These are phyloP conservation scores for Inosperma sp. DNA, from an alignment of 768 basidiomycete genomes.

Conservation along the genomic window DNA sequence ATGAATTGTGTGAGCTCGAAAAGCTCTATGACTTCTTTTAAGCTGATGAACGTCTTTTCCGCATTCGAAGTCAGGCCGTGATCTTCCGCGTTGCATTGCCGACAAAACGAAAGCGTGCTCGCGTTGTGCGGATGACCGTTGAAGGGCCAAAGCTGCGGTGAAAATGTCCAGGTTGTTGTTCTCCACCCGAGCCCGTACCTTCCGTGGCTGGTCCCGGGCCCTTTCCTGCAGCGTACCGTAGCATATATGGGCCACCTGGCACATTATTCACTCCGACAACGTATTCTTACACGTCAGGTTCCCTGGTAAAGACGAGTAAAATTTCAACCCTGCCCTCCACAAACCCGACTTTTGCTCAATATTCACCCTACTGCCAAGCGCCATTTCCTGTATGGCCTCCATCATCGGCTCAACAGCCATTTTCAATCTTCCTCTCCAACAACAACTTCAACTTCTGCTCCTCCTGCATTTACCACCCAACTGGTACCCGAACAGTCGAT, in stretches of 20 bases:
- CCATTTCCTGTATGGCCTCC: slow-evolving; percentile 25
- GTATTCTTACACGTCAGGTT: slow-evolving; percentile 20
- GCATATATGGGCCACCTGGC: slow-evolving; percentile 24
- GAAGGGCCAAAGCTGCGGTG: slow-evolving; percentile 65
- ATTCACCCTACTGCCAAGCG: slow-evolving; percentile 18
- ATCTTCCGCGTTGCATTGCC: no score
- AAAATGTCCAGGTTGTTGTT: slow-evolving; percentile 48
- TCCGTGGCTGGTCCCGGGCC: slow-evolving; percentile 13
- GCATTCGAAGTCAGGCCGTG: no score
- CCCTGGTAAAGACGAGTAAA: slow-evolving; percentile 11
- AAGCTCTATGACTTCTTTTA: no score
- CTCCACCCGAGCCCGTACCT: slow-evolving; percentile 31
- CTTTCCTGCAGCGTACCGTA: slow-evolving; percentile 15
- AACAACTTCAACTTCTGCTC: not conserved
- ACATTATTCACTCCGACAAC: slow-evolving; percentile 26
- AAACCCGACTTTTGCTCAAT: slow-evolving; percentile 12
- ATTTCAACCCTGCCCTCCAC: slow-evolving; percentile 15
- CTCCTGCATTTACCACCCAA: not conserved
- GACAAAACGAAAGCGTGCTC: slow-evolving; percentile 66
- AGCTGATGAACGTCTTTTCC: no score
- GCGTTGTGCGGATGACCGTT: slow-evolving; percentile 55
- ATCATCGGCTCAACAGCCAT: no score
- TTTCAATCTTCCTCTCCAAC: no score
- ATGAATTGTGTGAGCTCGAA: no score
- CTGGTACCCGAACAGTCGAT: not conserved